Percentiles rank a stretch among this genome's conserved stretches.
phyloP scores from a whole-genome alignment of 2,329 filamentous ascomycete genomes.

The Colletotrichum tabaci region DNA sequence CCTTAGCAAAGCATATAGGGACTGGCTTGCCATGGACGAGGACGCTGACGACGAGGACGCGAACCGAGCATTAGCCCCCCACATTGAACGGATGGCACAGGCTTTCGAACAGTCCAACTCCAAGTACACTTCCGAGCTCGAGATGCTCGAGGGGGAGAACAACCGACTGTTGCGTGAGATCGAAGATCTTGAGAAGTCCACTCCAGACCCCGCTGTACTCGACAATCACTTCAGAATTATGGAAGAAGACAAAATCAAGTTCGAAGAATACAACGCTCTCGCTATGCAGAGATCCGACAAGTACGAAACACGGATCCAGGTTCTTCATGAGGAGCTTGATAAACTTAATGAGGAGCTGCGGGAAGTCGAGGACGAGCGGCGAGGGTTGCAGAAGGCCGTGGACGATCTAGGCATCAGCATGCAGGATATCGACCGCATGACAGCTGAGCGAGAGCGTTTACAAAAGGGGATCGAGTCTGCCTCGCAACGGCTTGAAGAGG shows the following conservation, averaged over 20 bases:
- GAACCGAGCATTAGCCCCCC: slow-evolving; percentile 83
- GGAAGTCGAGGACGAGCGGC: slow-evolving; percentile 86
- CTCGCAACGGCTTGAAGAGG: slow-evolving; percentile 83
- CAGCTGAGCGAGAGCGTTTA: slow-evolving; percentile 92
- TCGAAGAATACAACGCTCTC: slow-evolving; percentile 92
- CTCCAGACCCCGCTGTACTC: slow-evolving; percentile 85
- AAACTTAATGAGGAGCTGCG: slow-evolving; percentile 82
- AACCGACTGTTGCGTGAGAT: slow-evolving; percentile 86
- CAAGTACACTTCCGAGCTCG: slow-evolving; percentile 86
- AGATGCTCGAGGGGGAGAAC: slow-evolving; percentile 89
- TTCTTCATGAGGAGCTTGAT: slow-evolving; percentile 89
- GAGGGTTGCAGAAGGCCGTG: slow-evolving; percentile 85
- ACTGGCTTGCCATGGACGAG: slow-evolving; percentile 94
- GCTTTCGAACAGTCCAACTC: slow-evolving; percentile 90
- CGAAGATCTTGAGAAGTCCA: slow-evolving; percentile 88
- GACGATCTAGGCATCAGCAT: slow-evolving; percentile 96
- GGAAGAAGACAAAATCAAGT: slow-evolving; percentile 94
- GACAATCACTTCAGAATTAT: slow-evolving; percentile 94
- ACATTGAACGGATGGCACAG: slow-evolving; percentile 88
- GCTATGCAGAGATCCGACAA: slow-evolving; percentile 91
- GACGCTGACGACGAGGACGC: slow-evolving; percentile 90
- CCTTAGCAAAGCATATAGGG: slow-evolving; percentile 88
- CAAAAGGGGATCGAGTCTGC: slow-evolving; percentile 88
- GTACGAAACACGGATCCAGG: slow-evolving; percentile 83
- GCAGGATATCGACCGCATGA: slow-evolving; percentile 99